Base-by-base conservation (phyloP, 345 rosid genomes). In the Aethionema arabicum region DNA sequence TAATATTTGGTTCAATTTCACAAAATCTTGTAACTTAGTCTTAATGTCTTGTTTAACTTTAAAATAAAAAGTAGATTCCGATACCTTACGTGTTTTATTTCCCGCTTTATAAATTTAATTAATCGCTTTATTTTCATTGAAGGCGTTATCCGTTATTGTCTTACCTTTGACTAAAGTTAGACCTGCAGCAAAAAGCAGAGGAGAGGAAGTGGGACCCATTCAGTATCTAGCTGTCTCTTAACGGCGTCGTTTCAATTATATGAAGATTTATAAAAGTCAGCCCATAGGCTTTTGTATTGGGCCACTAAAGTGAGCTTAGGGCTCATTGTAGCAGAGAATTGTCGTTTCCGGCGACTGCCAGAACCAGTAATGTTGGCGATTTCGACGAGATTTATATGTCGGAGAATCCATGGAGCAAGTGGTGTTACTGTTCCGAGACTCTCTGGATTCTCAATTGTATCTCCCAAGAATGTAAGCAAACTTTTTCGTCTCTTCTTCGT, bases 391-490 rank as follows among this genome's bases (percentile, higher is more conserved):
- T 27, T 67, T 2, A 38, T 77, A 10, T 58, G 10, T 36, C 79
- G 74, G 49, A 68, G 79, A 67, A 14, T 86, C 61, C 83, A 80
- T 51, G 66, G 76, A 0, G 42, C 63, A 7, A 64, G 21, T 7
- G 72, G 61, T n/a, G 65, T 41, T 0, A 15, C 65, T 47, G 6
- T 53, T 63, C 86, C 87, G 0, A 77, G 72, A 65, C 79, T 86
- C 60, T 72, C 78, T 14, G 72, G 76, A 43, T 76, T 86, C 70
- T 72, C 84, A 59, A 74, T 84, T 14, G 27, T 73, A 59, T 76
- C 85, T 45, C 87, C 97, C 51, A 87, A 81, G 72, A 46, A 47
- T 43, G 97, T 89, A 72, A 72, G 79, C 53, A 21, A 21, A n/a
- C 3, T 41, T 29, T 50, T 32, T 11, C 4, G 32, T 65, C 39